Evolutionary conservation across 2,329 filamentous ascomycete species (phyloP).

Genomic region (Monosporascus sp.): DNA sequence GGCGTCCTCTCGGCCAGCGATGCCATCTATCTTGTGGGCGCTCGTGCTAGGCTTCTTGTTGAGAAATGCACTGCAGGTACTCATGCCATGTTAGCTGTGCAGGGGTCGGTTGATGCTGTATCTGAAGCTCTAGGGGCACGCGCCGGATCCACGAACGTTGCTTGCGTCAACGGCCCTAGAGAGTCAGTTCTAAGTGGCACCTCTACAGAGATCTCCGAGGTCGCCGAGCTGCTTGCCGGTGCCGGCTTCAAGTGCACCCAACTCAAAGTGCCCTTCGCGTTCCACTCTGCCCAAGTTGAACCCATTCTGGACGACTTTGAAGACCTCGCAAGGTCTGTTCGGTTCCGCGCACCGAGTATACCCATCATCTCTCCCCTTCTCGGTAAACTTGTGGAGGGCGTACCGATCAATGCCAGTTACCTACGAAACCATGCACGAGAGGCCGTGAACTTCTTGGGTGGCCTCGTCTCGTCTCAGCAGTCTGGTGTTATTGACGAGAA

Average conservation of each 20-base stretch:
- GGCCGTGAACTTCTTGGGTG: constrained; percentile 63
- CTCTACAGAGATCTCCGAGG: constrained; percentile 34
- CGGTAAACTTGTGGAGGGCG: constrained; percentile 54
- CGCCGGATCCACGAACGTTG: constrained; percentile 40
- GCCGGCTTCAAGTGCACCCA: constrained; percentile 55
- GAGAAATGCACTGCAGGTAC: constrained; percentile 60
- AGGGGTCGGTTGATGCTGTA: constrained; percentile 46
- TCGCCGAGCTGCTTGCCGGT: constrained; percentile 36
- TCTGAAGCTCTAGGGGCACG: constrained; percentile 44
- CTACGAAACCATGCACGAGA: constrained; percentile 61
- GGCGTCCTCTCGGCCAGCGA: constrained; percentile 67
- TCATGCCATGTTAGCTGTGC: constrained; percentile 53
- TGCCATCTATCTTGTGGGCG: constrained; percentile 66
- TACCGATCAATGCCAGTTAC: constrained; percentile 56
- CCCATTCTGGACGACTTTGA: constrained; percentile 58
- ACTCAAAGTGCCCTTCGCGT: constrained; percentile 62
- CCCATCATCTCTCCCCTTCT: constrained; percentile 65
- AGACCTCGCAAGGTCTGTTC: constrained; percentile 44
- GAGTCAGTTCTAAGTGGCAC: constrained; percentile 67
- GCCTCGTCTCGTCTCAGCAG: constrained; percentile 53
- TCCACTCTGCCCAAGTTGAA: constrained; percentile 62
- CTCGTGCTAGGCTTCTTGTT: constrained; percentile 60
- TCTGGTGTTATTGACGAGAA: constrained; percentile 58
- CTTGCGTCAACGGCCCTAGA: constrained; percentile 71
- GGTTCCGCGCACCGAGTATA: constrained; percentile 50